Conservation (phyloP, 495 filamentous ascomycete genomes). For the Neurospora sp. region DNA sequence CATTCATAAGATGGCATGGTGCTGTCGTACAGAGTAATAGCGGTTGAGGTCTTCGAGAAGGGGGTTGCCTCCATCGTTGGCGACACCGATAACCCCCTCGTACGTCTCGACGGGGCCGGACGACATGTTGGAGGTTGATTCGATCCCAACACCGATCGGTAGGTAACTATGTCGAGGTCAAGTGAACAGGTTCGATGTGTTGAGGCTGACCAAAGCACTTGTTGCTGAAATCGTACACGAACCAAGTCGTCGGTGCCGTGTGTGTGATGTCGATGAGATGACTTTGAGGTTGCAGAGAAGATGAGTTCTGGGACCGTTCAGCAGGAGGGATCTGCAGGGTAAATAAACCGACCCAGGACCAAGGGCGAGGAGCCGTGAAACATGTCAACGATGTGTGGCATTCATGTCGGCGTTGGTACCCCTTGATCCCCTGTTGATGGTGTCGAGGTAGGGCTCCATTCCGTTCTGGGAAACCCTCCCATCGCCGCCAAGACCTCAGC, state of each 20-base stretch:
- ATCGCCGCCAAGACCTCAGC: constrained; percentile 5
- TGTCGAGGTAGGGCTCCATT: constrained; percentile 5
- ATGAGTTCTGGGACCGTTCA: neutral
- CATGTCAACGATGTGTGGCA: neutral
- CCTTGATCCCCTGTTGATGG: neutral
- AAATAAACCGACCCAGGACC: constrained; percentile 12
- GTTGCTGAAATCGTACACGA: constrained; percentile 7
- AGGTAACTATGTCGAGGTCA: neutral
- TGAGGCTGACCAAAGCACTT: neutral
- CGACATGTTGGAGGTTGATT: constrained; percentile 17
- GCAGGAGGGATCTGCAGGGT: constrained; percentile 13
- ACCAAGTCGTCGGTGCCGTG: neutral
- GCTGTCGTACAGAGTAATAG: constrained; percentile 60
- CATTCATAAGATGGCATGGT: neutral
- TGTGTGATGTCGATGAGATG: neutral
- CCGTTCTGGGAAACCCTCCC: constrained; percentile 11
- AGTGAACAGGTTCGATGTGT: neutral
- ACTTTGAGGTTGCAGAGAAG: constrained; percentile 2
- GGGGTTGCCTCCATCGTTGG: constrained; percentile 62
- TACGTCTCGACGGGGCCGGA: constrained; percentile 43
- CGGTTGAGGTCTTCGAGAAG: constrained; percentile 66
- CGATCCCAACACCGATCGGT: neutral
- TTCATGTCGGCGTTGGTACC: neutral
- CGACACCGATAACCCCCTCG: constrained; percentile 44
- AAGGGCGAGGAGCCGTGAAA: neutral